Conservation (phyloP, 2,329 filamentous ascomycete species). For the Lachnellula cervina region DNA sequence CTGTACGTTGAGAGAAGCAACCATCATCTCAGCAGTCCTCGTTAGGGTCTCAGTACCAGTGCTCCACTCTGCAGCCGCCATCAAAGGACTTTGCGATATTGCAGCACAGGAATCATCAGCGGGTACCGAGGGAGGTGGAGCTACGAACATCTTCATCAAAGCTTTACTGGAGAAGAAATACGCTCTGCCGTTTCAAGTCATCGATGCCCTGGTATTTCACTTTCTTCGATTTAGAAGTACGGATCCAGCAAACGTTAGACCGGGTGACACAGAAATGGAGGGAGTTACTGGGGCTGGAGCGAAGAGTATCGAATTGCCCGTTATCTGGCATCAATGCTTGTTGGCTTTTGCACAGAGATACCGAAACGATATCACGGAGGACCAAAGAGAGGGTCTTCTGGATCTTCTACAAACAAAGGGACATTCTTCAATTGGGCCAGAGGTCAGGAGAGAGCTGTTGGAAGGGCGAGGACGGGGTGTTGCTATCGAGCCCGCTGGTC, state of each 20-base stretch:
- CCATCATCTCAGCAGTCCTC: slow-evolving; percentile 84
- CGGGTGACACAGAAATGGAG: slow-evolving; percentile 44
- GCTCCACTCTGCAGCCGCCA: slow-evolving; percentile 83
- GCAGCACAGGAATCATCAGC: slow-evolving; percentile 82
- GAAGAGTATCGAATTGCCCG: slow-evolving; percentile 68
- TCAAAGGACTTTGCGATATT: slow-evolving; percentile 91
- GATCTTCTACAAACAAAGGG: slow-evolving; percentile 81
- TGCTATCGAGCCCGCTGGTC: slow-evolving; percentile 53
- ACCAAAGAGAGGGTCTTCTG: slow-evolving; percentile 84
- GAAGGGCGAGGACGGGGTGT: slow-evolving; percentile 84
- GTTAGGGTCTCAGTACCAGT: slow-evolving; percentile 83
- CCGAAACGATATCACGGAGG: slow-evolving; percentile 92
- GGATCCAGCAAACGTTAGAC: slow-evolving; percentile 52
- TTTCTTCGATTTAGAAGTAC: slow-evolving; percentile 82
- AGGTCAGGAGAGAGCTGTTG: slow-evolving; percentile 82
- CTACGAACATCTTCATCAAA: slow-evolving; percentile 93
- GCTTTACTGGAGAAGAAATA: slow-evolving; percentile 95
- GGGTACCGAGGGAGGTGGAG: slow-evolving; percentile 79
- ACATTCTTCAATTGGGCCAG: slow-evolving; percentile 83
- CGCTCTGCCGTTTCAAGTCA: slow-evolving; percentile 87
- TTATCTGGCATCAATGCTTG: slow-evolving; percentile 94
- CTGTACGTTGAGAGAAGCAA: slow-evolving; percentile 88
- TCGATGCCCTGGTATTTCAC: slow-evolving; percentile 93
- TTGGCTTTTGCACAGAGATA: slow-evolving; percentile 91
- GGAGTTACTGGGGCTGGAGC: slow-evolving; percentile 40